Conservation (phyloP, 2,329 filamentous ascomycete genomes). For the Trichoderma harzianum region DNA sequence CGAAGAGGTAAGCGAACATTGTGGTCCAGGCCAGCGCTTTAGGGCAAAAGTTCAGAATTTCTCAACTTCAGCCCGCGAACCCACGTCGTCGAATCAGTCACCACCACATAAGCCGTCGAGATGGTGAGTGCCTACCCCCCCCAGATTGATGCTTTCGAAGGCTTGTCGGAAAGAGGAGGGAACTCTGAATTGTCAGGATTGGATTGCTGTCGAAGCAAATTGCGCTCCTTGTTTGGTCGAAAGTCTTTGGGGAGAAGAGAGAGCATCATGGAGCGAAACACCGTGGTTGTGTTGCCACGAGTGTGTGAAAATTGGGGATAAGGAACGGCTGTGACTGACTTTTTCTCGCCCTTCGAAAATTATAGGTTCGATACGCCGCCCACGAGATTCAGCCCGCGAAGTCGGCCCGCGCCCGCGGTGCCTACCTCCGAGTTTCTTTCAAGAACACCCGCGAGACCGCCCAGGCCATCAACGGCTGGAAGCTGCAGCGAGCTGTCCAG, state of each 20-base stretch:
- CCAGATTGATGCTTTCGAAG: slow-evolving; percentile 8
- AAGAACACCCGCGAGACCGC: slow-evolving; percentile 99
- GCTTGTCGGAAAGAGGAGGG: slow-evolving; percentile 1
- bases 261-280: neutral
- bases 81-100: slow-evolving; percentile 54
- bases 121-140: slow-evolving; percentile 48
- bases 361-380: slow-evolving; percentile 91
- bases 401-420: slow-evolving; percentile 96
- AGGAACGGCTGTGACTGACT: slow-evolving; percentile 24
- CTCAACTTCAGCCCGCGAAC: slow-evolving; percentile 45
- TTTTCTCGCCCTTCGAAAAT: slow-evolving; percentile 19
- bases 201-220: neutral
- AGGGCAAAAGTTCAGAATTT: slow-evolving; percentile 47
- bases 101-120: slow-evolving; percentile 51
- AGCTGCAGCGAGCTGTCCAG: slow-evolving; percentile 87
- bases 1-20: slow-evolving; percentile 45
- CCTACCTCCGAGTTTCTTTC: slow-evolving; percentile 98
- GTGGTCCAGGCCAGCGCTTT: slow-evolving; percentile 35
- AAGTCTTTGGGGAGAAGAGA: neutral
- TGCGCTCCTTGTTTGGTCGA: neutral
- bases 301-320: neutral
- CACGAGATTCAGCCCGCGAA: slow-evolving; percentile 82
- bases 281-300: neutral
- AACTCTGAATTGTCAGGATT: neutral
- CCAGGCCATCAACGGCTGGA: slow-evolving; percentile 99